Percentiles rank a stretch among this genome's conserved stretches.
phyloP scores from a whole-genome alignment of 768 basidiomycete species.

The Rhizopogon vesiculosus region DNA sequence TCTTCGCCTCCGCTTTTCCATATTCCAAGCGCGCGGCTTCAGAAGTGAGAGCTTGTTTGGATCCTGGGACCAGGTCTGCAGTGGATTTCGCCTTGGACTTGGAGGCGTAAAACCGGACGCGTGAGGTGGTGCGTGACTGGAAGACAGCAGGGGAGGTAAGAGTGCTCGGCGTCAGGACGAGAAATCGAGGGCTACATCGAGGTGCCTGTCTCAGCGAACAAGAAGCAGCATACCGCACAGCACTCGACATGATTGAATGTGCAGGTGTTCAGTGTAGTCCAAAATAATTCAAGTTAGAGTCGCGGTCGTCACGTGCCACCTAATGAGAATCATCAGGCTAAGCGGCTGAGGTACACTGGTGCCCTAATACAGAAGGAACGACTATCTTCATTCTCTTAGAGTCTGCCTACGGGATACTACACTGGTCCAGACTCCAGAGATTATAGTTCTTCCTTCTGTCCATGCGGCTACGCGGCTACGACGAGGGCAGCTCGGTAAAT shows the following conservation, averaged over 20 bases:
- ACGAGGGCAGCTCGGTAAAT: no score
- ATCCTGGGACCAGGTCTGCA: slow-evolving; percentile 59
- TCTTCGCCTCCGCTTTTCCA: slow-evolving; percentile 55
- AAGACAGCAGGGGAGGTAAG: background rate
- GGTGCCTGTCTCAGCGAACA: background rate
- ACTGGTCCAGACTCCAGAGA: no score
- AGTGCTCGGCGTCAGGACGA: background rate
- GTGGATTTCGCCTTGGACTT: slow-evolving; percentile 42
- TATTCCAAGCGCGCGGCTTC: slow-evolving; percentile 56
- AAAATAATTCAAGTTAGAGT: no score
- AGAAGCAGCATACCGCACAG: background rate
- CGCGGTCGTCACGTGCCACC: background rate
- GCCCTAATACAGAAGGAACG: no score
- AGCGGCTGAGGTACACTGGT: no score
- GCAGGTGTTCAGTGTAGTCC: no score
- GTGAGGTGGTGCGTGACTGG: background rate
- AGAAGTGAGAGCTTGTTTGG: slow-evolving; percentile 55
- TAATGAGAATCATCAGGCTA: no score
- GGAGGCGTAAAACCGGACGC: slow-evolving; percentile 21
- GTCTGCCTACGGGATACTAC: no score
- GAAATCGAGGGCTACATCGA: background rate
- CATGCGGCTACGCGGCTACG: no score
- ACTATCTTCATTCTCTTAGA: no score
- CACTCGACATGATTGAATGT: background rate
- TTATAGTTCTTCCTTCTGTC: no score